Evolutionary conservation across 2,329 filamentous ascomycete genomes (phyloP).

Genomic region (Conoideocrella luteorostrata): DNA sequence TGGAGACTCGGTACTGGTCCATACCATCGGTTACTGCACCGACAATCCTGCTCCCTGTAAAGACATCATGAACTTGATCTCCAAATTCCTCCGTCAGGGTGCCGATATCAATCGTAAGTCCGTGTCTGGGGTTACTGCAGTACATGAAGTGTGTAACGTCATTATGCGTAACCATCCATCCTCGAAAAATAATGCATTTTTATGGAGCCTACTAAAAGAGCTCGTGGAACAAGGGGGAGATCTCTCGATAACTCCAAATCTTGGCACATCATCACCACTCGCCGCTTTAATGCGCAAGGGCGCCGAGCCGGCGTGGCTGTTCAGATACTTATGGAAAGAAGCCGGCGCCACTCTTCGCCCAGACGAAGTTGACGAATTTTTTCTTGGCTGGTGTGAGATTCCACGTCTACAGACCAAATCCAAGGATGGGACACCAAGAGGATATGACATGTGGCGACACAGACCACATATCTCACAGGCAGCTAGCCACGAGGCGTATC

Average conservation of each 20-base stretch:
- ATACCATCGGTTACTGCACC: neutral
- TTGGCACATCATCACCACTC: neutral
- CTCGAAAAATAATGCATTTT: too few relatives aligned
- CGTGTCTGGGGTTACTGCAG: neutral
- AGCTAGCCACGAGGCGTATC: neutral
- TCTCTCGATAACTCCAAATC: neutral
- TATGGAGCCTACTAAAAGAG: neutral
- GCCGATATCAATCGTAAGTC: conserved; percentile 1
- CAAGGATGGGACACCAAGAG: too few relatives aligned
- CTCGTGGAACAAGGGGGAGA: neutral
- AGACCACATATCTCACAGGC: neutral
- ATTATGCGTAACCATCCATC: neutral
- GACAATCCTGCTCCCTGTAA: neutral
- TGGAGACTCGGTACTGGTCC: neutral
- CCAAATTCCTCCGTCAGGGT: neutral
- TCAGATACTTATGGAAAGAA: neutral
- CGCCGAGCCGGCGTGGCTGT: conserved; percentile 4
- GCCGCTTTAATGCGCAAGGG: neutral
- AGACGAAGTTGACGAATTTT: neutral
- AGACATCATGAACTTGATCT: neutral
- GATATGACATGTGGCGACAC: neutral
- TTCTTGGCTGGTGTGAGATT: neutral
- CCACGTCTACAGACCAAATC: neutral
- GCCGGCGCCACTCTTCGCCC: neutral
- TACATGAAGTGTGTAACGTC: neutral